Base-by-base conservation (phyloP, 306 rosid genomes). In the Purshia tridentata region DNA sequence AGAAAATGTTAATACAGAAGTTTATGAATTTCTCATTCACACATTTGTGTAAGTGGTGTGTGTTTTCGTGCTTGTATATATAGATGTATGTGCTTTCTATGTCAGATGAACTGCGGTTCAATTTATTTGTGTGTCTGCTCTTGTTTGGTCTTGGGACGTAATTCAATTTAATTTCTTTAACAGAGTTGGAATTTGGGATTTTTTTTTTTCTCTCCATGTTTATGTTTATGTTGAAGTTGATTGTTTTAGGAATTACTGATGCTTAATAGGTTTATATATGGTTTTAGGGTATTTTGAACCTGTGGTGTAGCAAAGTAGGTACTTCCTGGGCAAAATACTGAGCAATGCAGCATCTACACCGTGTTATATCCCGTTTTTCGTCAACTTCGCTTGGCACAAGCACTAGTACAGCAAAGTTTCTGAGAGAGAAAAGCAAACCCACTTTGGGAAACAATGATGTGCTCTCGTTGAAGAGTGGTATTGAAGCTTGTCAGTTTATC, bases 301-400 rank as follows among this genome's bases (percentile, higher is more conserved):
- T 52, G 65, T 12, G 44, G 61, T 5, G 6, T 18, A 45, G 49
- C 6, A 15, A 16, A 12, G 4, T 55, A 22, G 69, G 18, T 22
- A 9, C 52, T 20, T 20, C 18, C 46, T 10, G 12, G 16, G 69
- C 22, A 49, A 44, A 23, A 23, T 63, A 54, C 59, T 19, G 20
- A 37, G 70, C 75, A 47, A 82, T 86, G 89, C 79, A 80, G 76
- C 83, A 69, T 59, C 66, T 86, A 61, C 85, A 77, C 19, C 83
- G 78, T 15, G 41, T 80, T 48, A 20, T 86, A 22, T 65, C 72
- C 47, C 86, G 79, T 45, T 62, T 82, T 35, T 59, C 78, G 48
- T 66, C 78, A 40, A 54, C 61, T 51, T 82, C 82, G 20, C 73
- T 78, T 53, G 67, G 64, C 16, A 62, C 66, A 47, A 76, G 65